Percentiles rank a stretch among this genome's conserved stretches.
Conservation (phyloP, 1,284 basidiomycete genomes). For the Hymenochaete sp. region DNA sequence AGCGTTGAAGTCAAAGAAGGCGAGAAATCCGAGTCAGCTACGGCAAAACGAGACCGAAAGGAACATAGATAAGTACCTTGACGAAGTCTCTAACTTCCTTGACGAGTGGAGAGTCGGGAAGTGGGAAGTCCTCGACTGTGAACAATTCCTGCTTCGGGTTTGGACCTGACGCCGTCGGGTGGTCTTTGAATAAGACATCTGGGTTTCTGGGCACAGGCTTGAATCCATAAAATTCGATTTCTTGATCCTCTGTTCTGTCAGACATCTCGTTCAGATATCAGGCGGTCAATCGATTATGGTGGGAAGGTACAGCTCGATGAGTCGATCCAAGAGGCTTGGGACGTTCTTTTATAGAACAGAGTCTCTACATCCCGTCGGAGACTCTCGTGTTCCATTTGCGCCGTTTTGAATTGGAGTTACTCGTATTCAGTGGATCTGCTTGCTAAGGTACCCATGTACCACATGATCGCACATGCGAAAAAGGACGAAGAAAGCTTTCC, state of each 20-base stretch:
- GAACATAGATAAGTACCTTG: constrained; percentile 24
- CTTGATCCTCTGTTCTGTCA: constrained; percentile 6
- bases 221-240: constrained; percentile 37
- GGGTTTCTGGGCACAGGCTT: constrained; percentile 42
- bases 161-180: constrained; percentile 38
- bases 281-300: too few relatives aligned
- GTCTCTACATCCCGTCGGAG: too few relatives aligned
- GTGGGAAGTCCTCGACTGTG: constrained; percentile 33
- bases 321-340: too few relatives aligned
- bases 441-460: too few relatives aligned
- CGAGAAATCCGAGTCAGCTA: neutral
- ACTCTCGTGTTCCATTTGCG: too few relatives aligned
- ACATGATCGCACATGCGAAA: too few relatives aligned
- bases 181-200: constrained; percentile 39
- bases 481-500: too few relatives aligned
- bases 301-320: too few relatives aligned
- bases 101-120: constrained; percentile 37
- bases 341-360: too few relatives aligned
- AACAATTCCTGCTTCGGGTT: constrained; percentile 40
- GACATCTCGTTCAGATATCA: too few relatives aligned
- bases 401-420: too few relatives aligned
- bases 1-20: neutral
- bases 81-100: constrained; percentile 36
- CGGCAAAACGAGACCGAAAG: neutral
- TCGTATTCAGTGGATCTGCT: too few relatives aligned